Evolutionary conservation across 176 grass and related monocot species (phyloP).

Genomic region (Panicum miliaceum): DNA sequence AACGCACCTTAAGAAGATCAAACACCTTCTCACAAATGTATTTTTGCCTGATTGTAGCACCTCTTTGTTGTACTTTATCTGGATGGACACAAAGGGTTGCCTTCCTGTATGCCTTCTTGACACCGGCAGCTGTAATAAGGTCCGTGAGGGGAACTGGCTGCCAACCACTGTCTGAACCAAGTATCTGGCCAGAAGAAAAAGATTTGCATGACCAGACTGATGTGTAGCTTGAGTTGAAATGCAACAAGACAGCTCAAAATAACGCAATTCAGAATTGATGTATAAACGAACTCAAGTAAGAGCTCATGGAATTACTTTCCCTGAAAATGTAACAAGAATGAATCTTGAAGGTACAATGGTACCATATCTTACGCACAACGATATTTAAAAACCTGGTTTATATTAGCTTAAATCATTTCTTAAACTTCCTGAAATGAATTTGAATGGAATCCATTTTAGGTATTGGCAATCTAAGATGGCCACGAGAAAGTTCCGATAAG

Average conservation of each 20-base stretch:
- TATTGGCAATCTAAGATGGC: background rate
- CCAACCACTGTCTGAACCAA: constrained; percentile 90
- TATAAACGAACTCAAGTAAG: constrained; percentile 27
- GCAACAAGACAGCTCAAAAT: constrained; percentile 16
- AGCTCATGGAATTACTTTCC: background rate
- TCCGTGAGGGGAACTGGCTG: constrained; percentile 91
- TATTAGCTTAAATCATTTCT: constrained; percentile 14
- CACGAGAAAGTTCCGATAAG: background rate
- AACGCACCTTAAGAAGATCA: constrained; percentile 96
- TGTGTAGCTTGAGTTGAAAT: constrained; percentile 24
- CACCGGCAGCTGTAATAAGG: constrained; percentile 81
- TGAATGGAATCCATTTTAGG: background rate
- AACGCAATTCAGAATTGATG: constrained; percentile 30
- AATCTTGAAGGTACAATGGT: background rate
- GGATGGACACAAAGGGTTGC: constrained; percentile 98
- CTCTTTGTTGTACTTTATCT: constrained; percentile 94
- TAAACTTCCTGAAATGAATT: constrained; percentile 30
- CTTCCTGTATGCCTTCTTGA: constrained; percentile 94
- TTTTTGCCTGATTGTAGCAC: constrained; percentile 91
- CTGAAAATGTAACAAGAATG: background rate
- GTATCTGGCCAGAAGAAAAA: constrained; percentile 65
- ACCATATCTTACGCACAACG: constrained; percentile 13
- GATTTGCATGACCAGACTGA: background rate
- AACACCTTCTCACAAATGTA: constrained; percentile 99
- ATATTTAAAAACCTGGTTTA: background rate